Base-by-base conservation (phyloP, 495 filamentous ascomycete species). In the Xylaria curta region DNA sequence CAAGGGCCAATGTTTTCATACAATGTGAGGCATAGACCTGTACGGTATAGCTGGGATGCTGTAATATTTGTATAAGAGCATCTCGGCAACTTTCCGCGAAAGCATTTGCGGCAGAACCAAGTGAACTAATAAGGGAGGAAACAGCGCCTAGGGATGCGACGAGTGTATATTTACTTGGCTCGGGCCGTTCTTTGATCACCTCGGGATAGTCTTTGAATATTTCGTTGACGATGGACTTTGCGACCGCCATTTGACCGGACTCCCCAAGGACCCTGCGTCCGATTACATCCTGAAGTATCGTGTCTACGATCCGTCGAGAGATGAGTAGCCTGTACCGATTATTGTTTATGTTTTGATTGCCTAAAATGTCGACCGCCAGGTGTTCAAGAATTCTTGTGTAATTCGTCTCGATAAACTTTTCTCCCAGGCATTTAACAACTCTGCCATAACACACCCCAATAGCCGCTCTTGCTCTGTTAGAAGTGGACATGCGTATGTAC, bases 31-130 rank as follows among this genome's bases (percentile, higher is more conserved):
- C 91, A 74, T 95, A 91, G 2, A 98, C 88, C 78, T 98, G 96
- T 8, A 99, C 95, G 9, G 94, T 94, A 77, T 98, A 98, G 82
- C 93, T 98, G 3, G 95, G 94, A 78, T 99, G 97, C 74, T 97
- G 92, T 4, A 98, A 84, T 13, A 97, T 94, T 76, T 98, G 94
- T 46, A 98, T 84, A 36, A 99, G 85, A 13, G 91, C 93, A 78
- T 98, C 96, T 31, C 95, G 89, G 75, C 93, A 95, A 31, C 83
- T 78, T 68, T 99, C 96, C 6, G 92, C 91, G 75, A 96, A 87
- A 56, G 81, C 84, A 64, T 87, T 91, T 51, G 93, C 88, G 28
- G 94, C 94, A 28, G 96, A 94, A 3, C 95, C 95, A 36, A 98
- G 85, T 0, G 89, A 91, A 42, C 85, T 86, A 65, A 97, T 92